These are phyloP conservation scores for Euclidium syriacum DNA, from an alignment of 345 rosid genomes.

Conservation along the genomic window DNA sequence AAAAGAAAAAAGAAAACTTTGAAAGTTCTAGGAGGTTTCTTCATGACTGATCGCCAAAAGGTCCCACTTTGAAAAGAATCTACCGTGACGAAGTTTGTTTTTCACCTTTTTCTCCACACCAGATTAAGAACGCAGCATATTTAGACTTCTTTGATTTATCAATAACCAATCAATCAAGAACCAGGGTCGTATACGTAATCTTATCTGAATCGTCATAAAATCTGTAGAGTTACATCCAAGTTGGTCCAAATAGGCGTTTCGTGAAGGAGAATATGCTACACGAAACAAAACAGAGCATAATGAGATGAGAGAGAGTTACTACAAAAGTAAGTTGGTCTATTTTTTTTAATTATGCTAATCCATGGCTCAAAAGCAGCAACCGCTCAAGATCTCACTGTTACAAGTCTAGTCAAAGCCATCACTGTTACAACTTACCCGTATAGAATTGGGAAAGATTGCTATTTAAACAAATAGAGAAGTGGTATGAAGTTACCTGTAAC, in stretches of 20 bases:
- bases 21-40: too few relatives aligned
- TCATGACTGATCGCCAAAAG: not conserved
- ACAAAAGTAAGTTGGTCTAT: not conserved
- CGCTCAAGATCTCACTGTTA: slow-evolving; percentile 6
- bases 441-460: slow-evolving; percentile 31
- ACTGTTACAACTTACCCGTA: slow-evolving; percentile 41
- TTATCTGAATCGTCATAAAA: too few relatives aligned
- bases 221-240: too few relatives aligned
- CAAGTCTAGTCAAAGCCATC: slow-evolving; percentile 16
- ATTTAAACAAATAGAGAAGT: not conserved
- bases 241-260: too few relatives aligned
- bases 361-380: not conserved
- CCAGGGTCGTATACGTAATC: too few relatives aligned
- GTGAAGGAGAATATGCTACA: not conserved
- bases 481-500: slow-evolving; percentile 23
- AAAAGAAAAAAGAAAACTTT: too few relatives aligned
- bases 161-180: too few relatives aligned
- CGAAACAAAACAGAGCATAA: not conserved
- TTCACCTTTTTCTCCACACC: too few relatives aligned
- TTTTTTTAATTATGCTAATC: slow-evolving; percentile 15
- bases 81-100: not conserved
- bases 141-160: too few relatives aligned
- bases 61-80: not conserved
- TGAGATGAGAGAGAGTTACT: slow-evolving; percentile 13
- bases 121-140: too few relatives aligned